Base-by-base conservation (phyloP, 306 rosid species). In the Rubus parviflorus region DNA sequence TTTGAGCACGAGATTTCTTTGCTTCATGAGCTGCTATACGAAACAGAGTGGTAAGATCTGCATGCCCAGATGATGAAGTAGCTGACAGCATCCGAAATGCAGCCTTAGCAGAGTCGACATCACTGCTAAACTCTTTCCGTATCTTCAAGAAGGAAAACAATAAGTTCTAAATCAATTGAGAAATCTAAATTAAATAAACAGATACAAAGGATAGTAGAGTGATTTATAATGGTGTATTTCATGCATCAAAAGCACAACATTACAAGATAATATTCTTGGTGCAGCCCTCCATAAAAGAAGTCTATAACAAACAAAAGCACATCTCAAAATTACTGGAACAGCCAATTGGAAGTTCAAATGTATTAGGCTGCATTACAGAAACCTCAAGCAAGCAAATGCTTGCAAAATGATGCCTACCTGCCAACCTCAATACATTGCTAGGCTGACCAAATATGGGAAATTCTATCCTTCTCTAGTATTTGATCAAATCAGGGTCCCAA, bases 1-100 rank as follows among this genome's bases (percentile, higher is more conserved):
- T 92, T 63, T 84, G 89, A 51, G 79, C 41, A 13, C 87, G 90
- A 5, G 97, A 92, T 73, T 88, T 95, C 87, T 77, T 90, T 64
- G 99, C 92, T 89, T 95, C 99, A 47, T 89, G 91, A 76, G 93
- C 84, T 40, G 96, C 97, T 52, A 89, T 80, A 8, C 85, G 89
- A 73, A 95, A 92, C 72, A 95, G 87, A 83, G 73, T 54, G 70
- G 97, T 92, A 75, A 95, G 96, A 83, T 95, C 99, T 19, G 97
- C 94, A 75, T 85, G 90, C 74, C 78, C 80, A 77, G 85, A 70
- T 23, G 97, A 67, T 4, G 90, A 72, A 77, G 88, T 75, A 63
- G 97, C 87, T 22, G 86, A 57, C 77, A 95, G 90, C 3, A 54
- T 83, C 19, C 88, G 85, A 42, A 89, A 51, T 15, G 93, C 97